A percentile compares a stretch with the other conserved stretches of the same genome.
These are phyloP conservation scores for Prunus yedoensis DNA, from an alignment of 331 rosid species.

Conservation along the genomic window DNA sequence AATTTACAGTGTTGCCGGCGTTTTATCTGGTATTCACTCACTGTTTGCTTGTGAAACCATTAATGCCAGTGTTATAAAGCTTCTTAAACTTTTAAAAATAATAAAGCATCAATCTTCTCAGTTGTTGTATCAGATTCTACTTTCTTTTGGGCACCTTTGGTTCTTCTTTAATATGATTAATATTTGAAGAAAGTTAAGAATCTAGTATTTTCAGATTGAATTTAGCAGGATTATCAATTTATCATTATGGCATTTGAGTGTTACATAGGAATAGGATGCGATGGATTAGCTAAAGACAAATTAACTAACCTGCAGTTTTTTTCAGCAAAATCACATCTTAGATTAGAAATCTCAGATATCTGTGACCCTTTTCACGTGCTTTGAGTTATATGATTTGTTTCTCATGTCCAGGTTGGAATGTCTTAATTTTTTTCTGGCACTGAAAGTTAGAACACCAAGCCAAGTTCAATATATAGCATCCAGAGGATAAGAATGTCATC, in stretches of 20 bases:
- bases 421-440: constrained; percentile 25
- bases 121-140: background rate
- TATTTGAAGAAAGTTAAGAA: constrained; percentile 21
- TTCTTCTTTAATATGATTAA: constrained; percentile 1
- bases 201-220: constrained; percentile 16
- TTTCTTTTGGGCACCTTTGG: constrained; percentile 5
- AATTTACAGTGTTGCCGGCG: constrained; percentile 13
- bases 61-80: constrained; percentile 16
- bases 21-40: constrained; percentile 5
- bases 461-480: constrained; percentile 26
- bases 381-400: constrained; percentile 32
- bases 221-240: background rate
- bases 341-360: constrained; percentile 7
- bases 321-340: constrained; percentile 19
- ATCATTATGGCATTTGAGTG: constrained; percentile 11
- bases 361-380: constrained; percentile 15
- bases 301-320: background rate
- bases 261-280: constrained; percentile 16
- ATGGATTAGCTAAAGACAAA: background rate
- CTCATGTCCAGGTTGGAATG: constrained; percentile 48
- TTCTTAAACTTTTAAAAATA: background rate
- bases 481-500: constrained; percentile 51
- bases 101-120: background rate
- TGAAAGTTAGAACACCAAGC: constrained; percentile 34
- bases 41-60: constrained; percentile 14